Evolutionary conservation across 148 eudicot genomes (phyloP), one percentile per base, ranked within the genome.

Genomic region (Chenopodium formosanum): DNA sequence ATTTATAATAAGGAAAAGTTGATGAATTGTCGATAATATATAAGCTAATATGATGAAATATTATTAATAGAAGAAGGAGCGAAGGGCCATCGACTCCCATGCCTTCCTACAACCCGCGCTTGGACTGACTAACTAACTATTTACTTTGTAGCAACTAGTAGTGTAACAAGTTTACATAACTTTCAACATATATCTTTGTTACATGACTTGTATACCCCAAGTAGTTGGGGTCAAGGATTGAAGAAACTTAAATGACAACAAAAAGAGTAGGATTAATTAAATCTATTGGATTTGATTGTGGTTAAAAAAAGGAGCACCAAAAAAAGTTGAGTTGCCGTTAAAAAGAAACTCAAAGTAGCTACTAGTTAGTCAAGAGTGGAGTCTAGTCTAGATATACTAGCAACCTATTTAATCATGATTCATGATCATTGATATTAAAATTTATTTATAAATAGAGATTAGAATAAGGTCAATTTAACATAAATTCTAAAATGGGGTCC

Each of bases 351-450:
- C 32, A 84, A 79, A 84, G 48, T 31, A 75, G 73, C 17, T 48
- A 78, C 27, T 9, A 47, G 22, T 52, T 20, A 77, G 46, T 70
- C 31, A 46, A 31, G 37, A 25, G 44, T 80, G 68, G 66, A 74
- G 60, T 17, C 83, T 81, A 79, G 72, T 75, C 60, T 78, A 78
- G 68, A 48, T 74, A 69, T 70, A 48, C 76, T 70, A 48, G 53
- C 60, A 40, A 75, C 67, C 79, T 75, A 53, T 32, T 67, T 25
- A 69, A 62, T 76, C 67, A 80, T 84, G 31, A 84, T 76, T 76
- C 67, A 76, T 84, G 31, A 84, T 80, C 80, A 80, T 63, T 65
- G 3, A 58, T 75, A 2, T 69, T 69, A 10, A 70, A 68, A 68
- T 10, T 10, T 10, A 11, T 2, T 2, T 10, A 83, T 60, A 6